Conservation (phyloP, 2,329 filamentous ascomycete genomes). For the Fusarium protoensiforme region DNA sequence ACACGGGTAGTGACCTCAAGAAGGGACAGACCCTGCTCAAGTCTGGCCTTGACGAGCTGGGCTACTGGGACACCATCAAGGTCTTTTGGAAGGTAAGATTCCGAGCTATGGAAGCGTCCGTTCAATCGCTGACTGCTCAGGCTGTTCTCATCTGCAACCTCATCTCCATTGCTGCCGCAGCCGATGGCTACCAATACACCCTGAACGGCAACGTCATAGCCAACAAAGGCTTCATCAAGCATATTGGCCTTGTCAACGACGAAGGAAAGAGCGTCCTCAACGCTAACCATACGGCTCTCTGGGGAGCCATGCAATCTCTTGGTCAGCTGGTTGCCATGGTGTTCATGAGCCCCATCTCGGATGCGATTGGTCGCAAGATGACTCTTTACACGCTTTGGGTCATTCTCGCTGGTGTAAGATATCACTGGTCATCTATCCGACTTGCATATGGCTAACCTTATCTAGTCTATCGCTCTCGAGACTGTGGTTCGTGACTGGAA, state of each 20-base stretch:
- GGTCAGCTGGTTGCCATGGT: slow-evolving; percentile 21
- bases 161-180: slow-evolving; percentile 13
- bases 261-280: slow-evolving; percentile 10
- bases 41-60: slow-evolving; percentile 2
- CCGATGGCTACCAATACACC: slow-evolving; percentile 18
- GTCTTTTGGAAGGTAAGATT: slow-evolving; percentile 3
- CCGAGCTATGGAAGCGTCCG: background rate
- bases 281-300: slow-evolving; percentile 15
- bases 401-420: background rate
- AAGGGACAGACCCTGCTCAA: background rate
- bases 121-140: background rate
- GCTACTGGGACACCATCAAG: slow-evolving; percentile 5
- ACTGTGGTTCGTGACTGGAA: background rate
- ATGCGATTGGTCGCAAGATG: slow-evolving; percentile 8
- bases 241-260: slow-evolving; percentile 3
- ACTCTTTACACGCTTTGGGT: background rate
- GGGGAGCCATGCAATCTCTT: slow-evolving; percentile 19
- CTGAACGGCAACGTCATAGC: slow-evolving; percentile 23
- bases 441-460: background rate
- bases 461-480: background rate
- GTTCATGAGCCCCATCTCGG: slow-evolving; percentile 9
- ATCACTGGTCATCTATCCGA: rapidly evolving
- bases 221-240: slow-evolving; percentile 22
- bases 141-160: slow-evolving; percentile 19
- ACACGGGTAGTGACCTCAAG: background rate